Evolutionary conservation across 192 early-diverging fungal genomes (phyloP), one percentile per base, ranked within the genome.

Genomic region (Entomortierella beljakovae): DNA sequence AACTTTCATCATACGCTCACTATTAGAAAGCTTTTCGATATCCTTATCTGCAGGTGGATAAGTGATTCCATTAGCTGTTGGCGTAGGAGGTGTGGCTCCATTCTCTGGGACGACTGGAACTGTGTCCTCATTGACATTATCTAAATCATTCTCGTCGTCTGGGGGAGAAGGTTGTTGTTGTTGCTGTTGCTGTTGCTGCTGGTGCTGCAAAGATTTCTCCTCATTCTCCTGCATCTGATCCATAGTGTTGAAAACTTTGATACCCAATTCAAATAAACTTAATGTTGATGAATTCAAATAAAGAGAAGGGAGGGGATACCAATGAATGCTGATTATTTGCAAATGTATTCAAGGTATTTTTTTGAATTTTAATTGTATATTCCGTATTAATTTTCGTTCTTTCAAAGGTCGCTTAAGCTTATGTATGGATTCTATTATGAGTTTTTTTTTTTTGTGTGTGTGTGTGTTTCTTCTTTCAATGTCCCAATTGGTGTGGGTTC

Each of bases 1-100:
- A 51, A 88, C 76, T 42, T 85, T 84, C 34, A 84, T 37, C 43
- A 84, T 69, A 42, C 84, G 84, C 55, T 87, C 85, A 34, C 71
- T 62, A 57, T 79, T 57, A 1, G 80, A 64, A 6, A 82, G 57
- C 16, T 58, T 51, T 16, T 76, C 65, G 20, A 80, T 23, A 1
- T 69, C 25, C 40, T 80, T 86, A 20, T 64, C 59, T 32, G 73
- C 71, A 29, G 85, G 79, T 34, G 81, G 83, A 26, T 82, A 85
- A 46, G 43, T 71, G 40, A 71, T 28, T 35, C 60, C 70, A 60
- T 63, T 71, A 26, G 61, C 23, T 16, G 54, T 22, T 18, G 61
- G 43, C 13, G 70, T 57, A 26, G 60, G 33, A 5, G 31, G 70
- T 35, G 61, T 28, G 11, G 10, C 51, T 38, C 40, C 70, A 50